Conservation (phyloP, 306 rosid species). For the Citrullus mucosospermus region DNA sequence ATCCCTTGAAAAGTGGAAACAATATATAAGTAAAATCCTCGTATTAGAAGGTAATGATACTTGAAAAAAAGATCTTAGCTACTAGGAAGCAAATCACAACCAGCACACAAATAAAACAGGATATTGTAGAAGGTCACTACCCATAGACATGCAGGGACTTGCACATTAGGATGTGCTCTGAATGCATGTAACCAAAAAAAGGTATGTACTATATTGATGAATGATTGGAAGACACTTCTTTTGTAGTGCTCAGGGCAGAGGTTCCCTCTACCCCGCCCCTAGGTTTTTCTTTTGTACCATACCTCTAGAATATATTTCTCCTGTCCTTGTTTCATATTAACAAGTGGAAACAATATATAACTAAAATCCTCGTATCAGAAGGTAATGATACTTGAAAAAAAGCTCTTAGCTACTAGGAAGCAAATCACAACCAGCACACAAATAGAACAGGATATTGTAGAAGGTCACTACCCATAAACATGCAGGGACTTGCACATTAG, state of each 20-base stretch:
- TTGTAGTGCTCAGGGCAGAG: not conserved
- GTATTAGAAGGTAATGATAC: not conserved
- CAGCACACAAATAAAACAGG: not conserved
- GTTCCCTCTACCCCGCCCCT: not conserved
- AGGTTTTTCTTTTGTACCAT: not conserved
- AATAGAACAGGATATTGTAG: not conserved
- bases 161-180: not conserved
- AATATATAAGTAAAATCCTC: not conserved
- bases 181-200: not conserved
- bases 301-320: not conserved
- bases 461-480: not conserved
- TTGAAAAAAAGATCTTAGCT: not conserved
- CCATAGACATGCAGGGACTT: not conserved
- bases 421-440: not conserved
- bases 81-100: not conserved
- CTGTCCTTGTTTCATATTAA: not conserved
- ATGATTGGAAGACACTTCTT: not conserved
- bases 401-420: not conserved
- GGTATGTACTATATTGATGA: not conserved
- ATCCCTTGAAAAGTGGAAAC: constrained; percentile 42
- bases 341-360: not conserved
- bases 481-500: not conserved
- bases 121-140: not conserved
- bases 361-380: not conserved
- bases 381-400: not conserved